Evolutionary conservation across 495 filamentous ascomycete species (phyloP).

Genomic region (Chaetomidium leptoderma): DNA sequence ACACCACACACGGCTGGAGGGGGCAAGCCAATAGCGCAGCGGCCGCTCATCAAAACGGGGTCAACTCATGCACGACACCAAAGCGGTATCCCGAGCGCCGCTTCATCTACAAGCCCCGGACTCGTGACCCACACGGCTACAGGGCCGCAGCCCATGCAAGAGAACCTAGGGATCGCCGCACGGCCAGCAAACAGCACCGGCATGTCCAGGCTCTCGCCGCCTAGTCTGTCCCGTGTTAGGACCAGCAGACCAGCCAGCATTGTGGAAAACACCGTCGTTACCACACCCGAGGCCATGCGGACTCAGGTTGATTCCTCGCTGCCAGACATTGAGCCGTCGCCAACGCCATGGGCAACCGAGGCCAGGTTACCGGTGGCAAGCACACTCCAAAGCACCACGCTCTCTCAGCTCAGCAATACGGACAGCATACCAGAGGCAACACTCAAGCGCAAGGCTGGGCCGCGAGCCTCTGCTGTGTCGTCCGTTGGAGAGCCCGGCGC

Average conservation of each 20-base stretch:
- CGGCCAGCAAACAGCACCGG: background rate
- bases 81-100: background rate
- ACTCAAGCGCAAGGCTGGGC: background rate
- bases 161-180: background rate
- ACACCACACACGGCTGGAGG: background rate
- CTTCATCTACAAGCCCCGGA: background rate
- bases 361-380: background rate
- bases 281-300: background rate
- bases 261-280: background rate
- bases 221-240: background rate
- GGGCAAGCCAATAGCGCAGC: background rate
- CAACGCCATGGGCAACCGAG: background rate
- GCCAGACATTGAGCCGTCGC: background rate
- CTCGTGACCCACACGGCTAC: background rate
- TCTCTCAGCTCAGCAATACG: conserved; percentile 15
- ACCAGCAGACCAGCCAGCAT: background rate
- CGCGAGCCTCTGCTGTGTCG: background rate
- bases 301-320: conserved; percentile 5
- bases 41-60: background rate
- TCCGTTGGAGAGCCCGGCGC: background rate
- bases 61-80: background rate
- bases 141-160: background rate
- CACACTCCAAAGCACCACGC: background rate
- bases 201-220: background rate
- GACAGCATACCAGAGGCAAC: conserved; percentile 15